phyloP scores from a whole-genome alignment of 2,329 filamentous ascomycete species.

The Diplodia mutila region DNA sequence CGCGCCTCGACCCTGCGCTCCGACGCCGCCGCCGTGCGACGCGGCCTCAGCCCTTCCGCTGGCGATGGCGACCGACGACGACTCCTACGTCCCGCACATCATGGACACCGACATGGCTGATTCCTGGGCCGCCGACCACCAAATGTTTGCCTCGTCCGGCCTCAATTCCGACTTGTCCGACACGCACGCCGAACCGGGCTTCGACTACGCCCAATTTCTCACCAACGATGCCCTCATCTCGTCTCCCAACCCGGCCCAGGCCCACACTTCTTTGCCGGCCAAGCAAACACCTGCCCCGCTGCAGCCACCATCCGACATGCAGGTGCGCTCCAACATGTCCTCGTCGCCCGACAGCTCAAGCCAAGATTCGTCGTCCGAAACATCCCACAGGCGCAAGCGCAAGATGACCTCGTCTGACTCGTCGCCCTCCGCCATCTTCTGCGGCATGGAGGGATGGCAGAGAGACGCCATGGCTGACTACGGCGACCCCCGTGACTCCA shows the following conservation, averaged over 20 bases:
- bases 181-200: neutral
- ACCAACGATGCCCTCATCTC: constrained; percentile 22
- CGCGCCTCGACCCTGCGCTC: constrained; percentile 13
- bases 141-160: constrained; percentile 33
- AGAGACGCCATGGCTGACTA: constrained; percentile 7
- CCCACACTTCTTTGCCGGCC: neutral
- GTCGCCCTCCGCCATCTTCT: constrained; percentile 34
- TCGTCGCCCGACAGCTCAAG: constrained; percentile 46
- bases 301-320: constrained; percentile 10
- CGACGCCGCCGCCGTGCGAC: constrained; percentile 21
- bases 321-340: constrained; percentile 31
- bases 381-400: constrained; percentile 45
- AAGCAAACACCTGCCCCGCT: constrained; percentile 17
- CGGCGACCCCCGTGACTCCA: constrained; percentile 31
- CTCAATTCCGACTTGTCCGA: neutral
- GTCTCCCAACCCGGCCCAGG: constrained; percentile 9
- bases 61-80: constrained; percentile 23
- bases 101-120: constrained; percentile 31
- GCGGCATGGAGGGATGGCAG: constrained; percentile 19
- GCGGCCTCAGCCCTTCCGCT: neutral
- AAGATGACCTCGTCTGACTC: constrained; percentile 44
- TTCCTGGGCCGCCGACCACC: constrained; percentile 31
- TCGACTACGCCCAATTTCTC: constrained; percentile 21
- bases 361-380: constrained; percentile 48
- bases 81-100: constrained; percentile 27